These are phyloP conservation scores for Danielia oregonensis DNA, from an alignment of 805 yeast genomes.

Conservation along the genomic window DNA sequence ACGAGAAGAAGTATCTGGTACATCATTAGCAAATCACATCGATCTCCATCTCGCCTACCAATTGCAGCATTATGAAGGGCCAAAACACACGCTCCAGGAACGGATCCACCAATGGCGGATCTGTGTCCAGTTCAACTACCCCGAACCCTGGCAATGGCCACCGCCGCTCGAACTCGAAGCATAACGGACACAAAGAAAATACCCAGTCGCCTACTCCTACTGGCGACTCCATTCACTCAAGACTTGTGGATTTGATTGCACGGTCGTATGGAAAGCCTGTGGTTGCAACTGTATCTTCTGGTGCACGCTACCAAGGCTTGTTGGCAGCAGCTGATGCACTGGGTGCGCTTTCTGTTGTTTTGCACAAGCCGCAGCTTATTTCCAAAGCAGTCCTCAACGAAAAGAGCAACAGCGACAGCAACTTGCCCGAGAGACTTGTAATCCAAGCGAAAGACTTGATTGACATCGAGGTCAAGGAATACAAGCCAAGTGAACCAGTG, in stretches of 20 bases:
- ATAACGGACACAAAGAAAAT: constrained; percentile 4
- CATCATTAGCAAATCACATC: no score
- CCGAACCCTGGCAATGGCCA: constrained; percentile 15
- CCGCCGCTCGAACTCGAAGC: constrained; percentile 23
- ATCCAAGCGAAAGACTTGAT: constrained; percentile 49
- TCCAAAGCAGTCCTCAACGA: constrained; percentile 22
- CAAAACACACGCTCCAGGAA: background rate
- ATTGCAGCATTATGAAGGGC: constrained; percentile 1
- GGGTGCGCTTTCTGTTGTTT: constrained; percentile 52
- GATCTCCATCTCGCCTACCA: no score
- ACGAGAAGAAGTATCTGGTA: no score
- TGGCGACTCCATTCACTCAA: background rate
- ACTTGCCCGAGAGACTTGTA: constrained; percentile 43
- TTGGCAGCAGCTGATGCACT: constrained; percentile 45
- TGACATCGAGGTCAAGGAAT: constrained; percentile 44
- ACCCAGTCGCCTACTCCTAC: constrained; percentile 46
- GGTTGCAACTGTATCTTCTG: constrained; percentile 58
- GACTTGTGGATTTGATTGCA: constrained; percentile 11
- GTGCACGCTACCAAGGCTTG: constrained; percentile 56
- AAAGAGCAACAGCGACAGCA: constrained; percentile 26
- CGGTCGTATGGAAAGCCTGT: constrained; percentile 46
- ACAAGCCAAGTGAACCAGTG: background rate
- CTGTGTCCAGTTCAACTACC: background rate
- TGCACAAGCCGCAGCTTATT: constrained; percentile 47
- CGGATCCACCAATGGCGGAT: background rate